Percentiles rank a stretch among this genome's conserved stretches.
Conservation (phyloP, 768 basidiomycete genomes). For the Steccherinum ochraceum region DNA sequence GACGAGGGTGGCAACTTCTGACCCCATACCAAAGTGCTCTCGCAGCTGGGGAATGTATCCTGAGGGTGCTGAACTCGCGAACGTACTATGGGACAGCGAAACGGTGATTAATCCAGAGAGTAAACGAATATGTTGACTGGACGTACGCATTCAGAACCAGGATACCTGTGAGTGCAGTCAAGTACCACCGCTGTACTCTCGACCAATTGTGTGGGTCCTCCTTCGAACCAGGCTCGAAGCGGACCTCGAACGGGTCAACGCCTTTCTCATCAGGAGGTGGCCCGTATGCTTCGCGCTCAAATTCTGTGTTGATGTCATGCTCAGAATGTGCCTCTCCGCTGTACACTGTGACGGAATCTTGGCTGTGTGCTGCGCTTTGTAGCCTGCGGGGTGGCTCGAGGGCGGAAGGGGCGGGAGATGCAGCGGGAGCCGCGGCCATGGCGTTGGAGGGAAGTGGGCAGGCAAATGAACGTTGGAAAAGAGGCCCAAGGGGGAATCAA, state of each 20-base stretch:
- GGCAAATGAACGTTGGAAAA: too few species aligned
- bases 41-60: conserved; percentile 41
- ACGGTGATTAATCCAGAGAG: neutral
- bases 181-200: conserved; percentile 18
- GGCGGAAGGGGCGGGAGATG: neutral
- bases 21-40: conserved; percentile 41
- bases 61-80: conserved; percentile 57
- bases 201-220: conserved; percentile 22
- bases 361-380: neutral
- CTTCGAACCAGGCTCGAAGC: conserved; percentile 16
- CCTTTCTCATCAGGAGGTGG: conserved; percentile 20
- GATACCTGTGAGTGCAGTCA: conserved; percentile 18
- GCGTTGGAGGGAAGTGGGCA: too few species aligned
- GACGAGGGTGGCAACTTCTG: conserved; percentile 46
- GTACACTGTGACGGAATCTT: neutral
- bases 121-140: neutral
- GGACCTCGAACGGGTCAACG: conserved; percentile 19
- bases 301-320: conserved; percentile 15
- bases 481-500: too few species aligned
- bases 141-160: conserved; percentile 31
- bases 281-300: conserved; percentile 21
- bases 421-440: neutral
- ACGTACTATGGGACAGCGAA: conserved; percentile 36
- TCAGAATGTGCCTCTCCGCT: neutral
- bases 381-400: neutral